phyloP scores from a whole-genome alignment of 257 asterid species.

The Craterostigma plantagineum region DNA sequence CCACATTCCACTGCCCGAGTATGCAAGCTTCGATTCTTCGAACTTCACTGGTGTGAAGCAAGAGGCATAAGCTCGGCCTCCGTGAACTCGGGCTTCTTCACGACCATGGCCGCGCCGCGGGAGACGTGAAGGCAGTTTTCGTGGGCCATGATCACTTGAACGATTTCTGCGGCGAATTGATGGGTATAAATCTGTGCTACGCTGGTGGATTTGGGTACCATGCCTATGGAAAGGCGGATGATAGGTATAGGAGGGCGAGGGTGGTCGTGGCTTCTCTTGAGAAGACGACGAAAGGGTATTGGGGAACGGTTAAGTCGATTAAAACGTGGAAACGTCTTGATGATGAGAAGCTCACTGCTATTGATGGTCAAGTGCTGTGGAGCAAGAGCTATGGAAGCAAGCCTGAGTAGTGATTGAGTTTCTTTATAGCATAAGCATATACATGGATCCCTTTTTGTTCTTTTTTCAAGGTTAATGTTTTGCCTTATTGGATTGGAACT shows the following conservation, averaged over 20 bases:
- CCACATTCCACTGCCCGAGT: constrained; percentile 91
- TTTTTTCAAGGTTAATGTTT: too few species aligned
- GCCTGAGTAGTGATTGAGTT: not conserved
- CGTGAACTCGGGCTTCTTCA: constrained; percentile 77
- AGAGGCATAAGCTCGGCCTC: constrained; percentile 86
- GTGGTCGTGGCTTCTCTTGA: constrained; percentile 65
- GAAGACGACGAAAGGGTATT: constrained; percentile 40
- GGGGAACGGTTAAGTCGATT: constrained; percentile 71
- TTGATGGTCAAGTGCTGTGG: constrained; percentile 77
- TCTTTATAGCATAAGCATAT: too few species aligned
- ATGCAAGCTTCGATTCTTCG: constrained; percentile 55
- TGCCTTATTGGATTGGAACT: too few species aligned
- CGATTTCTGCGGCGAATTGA: constrained; percentile 75
- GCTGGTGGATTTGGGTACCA: constrained; percentile 97
- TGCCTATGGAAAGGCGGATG: constrained; percentile 93
- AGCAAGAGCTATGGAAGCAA: constrained; percentile 35
- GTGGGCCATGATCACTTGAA: constrained; percentile 87
- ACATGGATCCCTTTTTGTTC: too few species aligned
- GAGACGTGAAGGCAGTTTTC: constrained; percentile 90
- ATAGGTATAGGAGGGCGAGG: constrained; percentile 94
- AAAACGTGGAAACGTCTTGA: constrained; percentile 91
- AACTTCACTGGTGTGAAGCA: constrained; percentile 65
- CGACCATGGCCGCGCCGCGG: constrained; percentile 65
- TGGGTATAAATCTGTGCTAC: constrained; percentile 60
- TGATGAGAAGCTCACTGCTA: constrained; percentile 40